A percentile compares a stretch with the other conserved stretches of the same genome.
These are phyloP conservation scores for Solanum tarijense DNA, from an alignment of 257 asterid genomes.

Conservation along the genomic window DNA sequence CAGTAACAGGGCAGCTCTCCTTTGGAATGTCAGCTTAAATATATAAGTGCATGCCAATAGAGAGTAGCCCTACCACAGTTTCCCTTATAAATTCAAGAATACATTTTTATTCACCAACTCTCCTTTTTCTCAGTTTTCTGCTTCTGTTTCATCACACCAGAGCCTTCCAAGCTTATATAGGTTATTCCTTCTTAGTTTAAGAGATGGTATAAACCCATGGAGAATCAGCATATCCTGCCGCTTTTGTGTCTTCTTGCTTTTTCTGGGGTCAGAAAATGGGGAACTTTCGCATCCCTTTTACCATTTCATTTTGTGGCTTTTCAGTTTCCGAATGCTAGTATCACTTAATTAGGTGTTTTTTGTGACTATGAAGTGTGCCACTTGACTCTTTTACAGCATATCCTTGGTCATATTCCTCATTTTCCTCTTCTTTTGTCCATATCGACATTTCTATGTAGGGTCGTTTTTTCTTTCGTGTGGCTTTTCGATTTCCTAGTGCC, in stretches of 20 bases:
- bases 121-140: not conserved
- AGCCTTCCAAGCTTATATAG: not conserved
- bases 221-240: conserved; percentile 27
- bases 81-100: conserved; percentile 6
- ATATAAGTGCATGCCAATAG: conserved; percentile 30
- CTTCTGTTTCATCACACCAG: not conserved
- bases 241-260: not conserved
- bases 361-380: not conserved
- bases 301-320: not conserved
- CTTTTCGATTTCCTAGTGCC: not conserved
- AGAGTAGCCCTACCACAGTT: conserved; percentile 36
- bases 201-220: conserved; percentile 21
- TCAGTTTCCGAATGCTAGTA: no score
- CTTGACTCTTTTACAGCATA: conserved; percentile 10
- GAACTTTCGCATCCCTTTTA: conserved; percentile 5
- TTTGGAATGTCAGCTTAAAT: conserved; percentile 30
- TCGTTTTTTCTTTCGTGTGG: not conserved
- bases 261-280: not conserved
- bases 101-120: not conserved
- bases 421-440: not conserved
- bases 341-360: not conserved
- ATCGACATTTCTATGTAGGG: not conserved
- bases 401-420: conserved; percentile 11
- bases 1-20: conserved; percentile 60
- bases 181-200: not conserved